phyloP scores from a whole-genome alignment of 371 early-diverging fungal genomes.

The Haplosporangium sp. region DNA sequence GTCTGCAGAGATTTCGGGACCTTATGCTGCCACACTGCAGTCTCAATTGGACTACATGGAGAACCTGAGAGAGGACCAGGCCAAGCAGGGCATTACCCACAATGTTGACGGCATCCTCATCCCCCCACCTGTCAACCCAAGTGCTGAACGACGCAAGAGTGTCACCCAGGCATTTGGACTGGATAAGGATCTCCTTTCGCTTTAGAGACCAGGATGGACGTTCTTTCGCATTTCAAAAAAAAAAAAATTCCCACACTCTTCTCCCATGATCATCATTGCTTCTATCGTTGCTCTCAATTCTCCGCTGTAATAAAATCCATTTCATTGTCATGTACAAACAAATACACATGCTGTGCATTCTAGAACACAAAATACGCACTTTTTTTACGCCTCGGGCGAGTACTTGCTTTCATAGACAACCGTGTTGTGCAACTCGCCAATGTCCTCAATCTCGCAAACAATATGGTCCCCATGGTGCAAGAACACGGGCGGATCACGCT shows the following conservation, averaged over 20 bases:
- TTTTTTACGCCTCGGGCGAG: not conserved
- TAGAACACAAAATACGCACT: no score
- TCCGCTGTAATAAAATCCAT: no score
- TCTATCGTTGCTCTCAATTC: no score
- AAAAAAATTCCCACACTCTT: no score
- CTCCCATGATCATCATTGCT: no score
- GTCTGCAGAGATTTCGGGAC: slow-evolving; percentile 34
- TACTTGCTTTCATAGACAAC: slow-evolving; percentile 57
- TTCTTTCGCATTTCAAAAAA: no score
- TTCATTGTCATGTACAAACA: no score
- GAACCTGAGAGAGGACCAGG: slow-evolving; percentile 16
- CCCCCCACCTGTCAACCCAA: slow-evolving; percentile 25
- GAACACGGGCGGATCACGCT: slow-evolving; percentile 61
- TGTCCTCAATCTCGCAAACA: slow-evolving; percentile 63
- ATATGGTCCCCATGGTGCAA: slow-evolving; percentile 66
- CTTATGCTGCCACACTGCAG: slow-evolving; percentile 14
- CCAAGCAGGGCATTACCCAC: not conserved
- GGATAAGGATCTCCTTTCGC: no score
- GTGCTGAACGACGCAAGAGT: slow-evolving; percentile 8
- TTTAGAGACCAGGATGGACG: no score
- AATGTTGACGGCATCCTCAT: slow-evolving; percentile 20
- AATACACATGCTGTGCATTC: no score
- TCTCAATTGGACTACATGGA: slow-evolving; percentile 32
- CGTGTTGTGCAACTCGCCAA: slow-evolving; percentile 65
- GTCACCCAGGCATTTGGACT: no score